Conservation (phyloP, 176 grass and related monocot species). For the Aegilops sharonensis region DNA sequence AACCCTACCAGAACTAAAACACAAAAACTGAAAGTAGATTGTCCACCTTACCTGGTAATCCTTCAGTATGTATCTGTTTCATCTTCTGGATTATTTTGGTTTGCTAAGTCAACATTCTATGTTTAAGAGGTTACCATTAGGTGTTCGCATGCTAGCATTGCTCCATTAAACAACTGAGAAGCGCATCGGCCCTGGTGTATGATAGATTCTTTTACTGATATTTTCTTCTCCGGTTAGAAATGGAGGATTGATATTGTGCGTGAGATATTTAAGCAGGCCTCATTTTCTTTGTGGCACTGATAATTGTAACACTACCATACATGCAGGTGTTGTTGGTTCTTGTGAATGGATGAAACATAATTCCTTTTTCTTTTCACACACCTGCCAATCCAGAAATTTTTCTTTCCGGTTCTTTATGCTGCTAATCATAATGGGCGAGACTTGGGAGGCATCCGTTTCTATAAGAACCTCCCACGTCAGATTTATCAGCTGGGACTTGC, state of each 20-base stretch:
- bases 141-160: no score
- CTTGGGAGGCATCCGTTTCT: no score
- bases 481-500: no score
- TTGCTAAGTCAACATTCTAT: no score
- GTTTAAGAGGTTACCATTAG: no score
- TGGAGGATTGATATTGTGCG: not conserved
- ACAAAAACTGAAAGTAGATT: no score
- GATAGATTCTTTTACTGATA: not conserved
- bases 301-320: not conserved
- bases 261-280: not conserved
- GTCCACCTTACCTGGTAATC: not conserved
- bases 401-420: not conserved
- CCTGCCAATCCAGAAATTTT: not conserved
- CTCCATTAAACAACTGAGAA: no score
- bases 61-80: no score
- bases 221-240: not conserved
- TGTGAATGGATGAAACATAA: not conserved
- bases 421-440: no score
- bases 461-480: no score
- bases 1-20: no score
- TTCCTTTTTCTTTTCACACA: not conserved
- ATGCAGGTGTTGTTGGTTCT: not conserved
- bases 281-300: not conserved
- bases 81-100: no score
- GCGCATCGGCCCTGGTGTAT: not conserved